Evolutionary conservation across 1,284 basidiomycete genomes (phyloP).

Genomic region (Fistulina hepatica): DNA sequence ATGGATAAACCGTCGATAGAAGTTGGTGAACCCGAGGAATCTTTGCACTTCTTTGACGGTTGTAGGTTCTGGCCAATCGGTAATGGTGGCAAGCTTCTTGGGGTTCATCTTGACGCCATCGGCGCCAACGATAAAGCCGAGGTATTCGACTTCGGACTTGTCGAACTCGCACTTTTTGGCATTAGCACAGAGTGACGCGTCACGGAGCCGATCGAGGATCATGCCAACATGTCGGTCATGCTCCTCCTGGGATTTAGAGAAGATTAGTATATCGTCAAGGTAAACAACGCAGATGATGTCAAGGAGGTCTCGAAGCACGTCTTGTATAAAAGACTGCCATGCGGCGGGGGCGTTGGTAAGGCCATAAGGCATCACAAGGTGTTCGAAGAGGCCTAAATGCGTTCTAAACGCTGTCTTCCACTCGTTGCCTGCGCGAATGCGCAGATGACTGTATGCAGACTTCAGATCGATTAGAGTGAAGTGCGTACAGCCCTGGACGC

Average conservation of each 20-base stretch:
- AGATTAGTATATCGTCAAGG: conserved; percentile 18
- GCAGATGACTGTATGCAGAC: conserved; percentile 24
- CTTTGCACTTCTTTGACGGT: conserved; percentile 9
- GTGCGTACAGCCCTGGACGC: conserved; percentile 17
- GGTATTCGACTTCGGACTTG: conserved; percentile 24
- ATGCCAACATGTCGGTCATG: conserved; percentile 19
- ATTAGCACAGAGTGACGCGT: conserved; percentile 20
- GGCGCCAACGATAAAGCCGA: conserved; percentile 27
- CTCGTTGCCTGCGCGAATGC: conserved; percentile 24
- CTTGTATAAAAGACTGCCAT: conserved; percentile 12
- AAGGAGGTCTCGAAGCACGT: conserved; percentile 14
- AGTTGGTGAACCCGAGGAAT: conserved; percentile 18
- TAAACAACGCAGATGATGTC: conserved; percentile 15
- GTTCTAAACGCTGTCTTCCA: conserved; percentile 28
- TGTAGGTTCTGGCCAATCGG: conserved; percentile 27
- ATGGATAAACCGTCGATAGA: conserved; percentile 30
- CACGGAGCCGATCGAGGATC: conserved; percentile 23
- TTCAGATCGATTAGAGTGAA: conserved; percentile 29
- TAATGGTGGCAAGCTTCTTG: conserved; percentile 26
- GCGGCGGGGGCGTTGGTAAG: conserved; percentile 12
- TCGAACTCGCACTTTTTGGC: conserved; percentile 18
- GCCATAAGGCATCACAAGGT: conserved; percentile 23
- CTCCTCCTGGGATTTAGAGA: conserved; percentile 14
- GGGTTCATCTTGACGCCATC: conserved; percentile 27
- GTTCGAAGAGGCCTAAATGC: conserved; percentile 23